Percentiles rank a stretch among this genome's conserved stretches.
These are phyloP conservation scores for Leucocoprinus sp. DNA, from an alignment of 768 basidiomycete species.

Conservation along the genomic window DNA sequence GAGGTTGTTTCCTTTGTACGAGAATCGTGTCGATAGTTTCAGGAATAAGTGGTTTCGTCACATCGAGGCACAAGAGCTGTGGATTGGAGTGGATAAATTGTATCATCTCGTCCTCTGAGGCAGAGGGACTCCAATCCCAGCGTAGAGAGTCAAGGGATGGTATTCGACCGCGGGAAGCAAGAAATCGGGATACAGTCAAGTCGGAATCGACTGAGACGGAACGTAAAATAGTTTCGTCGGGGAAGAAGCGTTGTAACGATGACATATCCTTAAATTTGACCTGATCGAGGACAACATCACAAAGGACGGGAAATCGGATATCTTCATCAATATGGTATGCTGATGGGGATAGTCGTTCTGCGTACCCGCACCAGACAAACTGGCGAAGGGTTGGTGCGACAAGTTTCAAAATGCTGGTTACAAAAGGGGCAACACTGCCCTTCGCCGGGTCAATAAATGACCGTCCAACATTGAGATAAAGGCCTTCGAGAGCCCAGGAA, in stretches of 20 bases:
- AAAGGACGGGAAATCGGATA: slow-evolving; percentile 16
- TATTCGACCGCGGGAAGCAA: slow-evolving; percentile 15
- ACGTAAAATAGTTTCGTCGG: background rate
- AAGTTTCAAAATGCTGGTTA: slow-evolving; percentile 9
- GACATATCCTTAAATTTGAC: slow-evolving; percentile 2
- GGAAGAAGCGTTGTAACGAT: slow-evolving; percentile 12
- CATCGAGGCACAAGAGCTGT: slow-evolving; percentile 19
- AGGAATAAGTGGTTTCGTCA: slow-evolving; percentile 11
- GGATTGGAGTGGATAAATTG: slow-evolving; percentile 18
- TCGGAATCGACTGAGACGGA: slow-evolving; percentile 13
- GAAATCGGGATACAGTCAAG: background rate
- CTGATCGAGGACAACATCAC: slow-evolving; percentile 15
- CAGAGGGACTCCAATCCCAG: slow-evolving; percentile 11
- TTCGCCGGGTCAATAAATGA: background rate
- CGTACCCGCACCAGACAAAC: slow-evolving; percentile 16
- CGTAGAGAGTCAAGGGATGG: slow-evolving; percentile 17
- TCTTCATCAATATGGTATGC: background rate
- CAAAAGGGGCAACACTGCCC: background rate
- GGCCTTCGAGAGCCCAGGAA: slow-evolving; percentile 13
- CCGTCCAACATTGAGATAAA: slow-evolving; percentile 13
- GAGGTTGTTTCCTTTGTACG: background rate
- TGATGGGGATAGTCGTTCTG: slow-evolving; percentile 6
- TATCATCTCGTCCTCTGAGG: slow-evolving; percentile 13
- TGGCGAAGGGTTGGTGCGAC: slow-evolving; percentile 16
- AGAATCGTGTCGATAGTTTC: slow-evolving; percentile 15